phyloP scores from a whole-genome alignment of 2,329 filamentous ascomycete species.

The Venturia oleaginea region DNA sequence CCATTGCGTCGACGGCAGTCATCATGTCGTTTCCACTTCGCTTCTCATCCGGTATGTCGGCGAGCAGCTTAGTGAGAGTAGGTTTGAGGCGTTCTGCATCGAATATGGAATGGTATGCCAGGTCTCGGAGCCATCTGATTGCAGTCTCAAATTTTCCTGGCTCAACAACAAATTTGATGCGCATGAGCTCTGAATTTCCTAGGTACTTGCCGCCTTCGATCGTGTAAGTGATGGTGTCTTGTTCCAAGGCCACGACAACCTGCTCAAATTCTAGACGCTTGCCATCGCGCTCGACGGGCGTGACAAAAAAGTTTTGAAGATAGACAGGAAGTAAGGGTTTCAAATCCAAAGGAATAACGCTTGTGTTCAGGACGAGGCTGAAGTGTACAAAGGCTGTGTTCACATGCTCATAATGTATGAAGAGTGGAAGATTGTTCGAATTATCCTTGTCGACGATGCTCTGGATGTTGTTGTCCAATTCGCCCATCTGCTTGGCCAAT shows the following conservation, averaged over 20 bases:
- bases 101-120: conserved; percentile 85
- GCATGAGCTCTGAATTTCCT: conserved; percentile 72
- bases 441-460: conserved; percentile 62
- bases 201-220: conserved; percentile 62
- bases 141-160: conserved; percentile 75
- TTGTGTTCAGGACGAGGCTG: conserved; percentile 70
- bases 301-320: conserved; percentile 88
- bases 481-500: conserved; percentile 61
- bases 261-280: conserved; percentile 79
- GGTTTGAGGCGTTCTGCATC: conserved; percentile 58
- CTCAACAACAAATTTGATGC: conserved; percentile 78
- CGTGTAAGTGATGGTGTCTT: conserved; percentile 77
- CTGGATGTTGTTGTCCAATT: conserved; percentile 61
- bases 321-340: conserved; percentile 81
- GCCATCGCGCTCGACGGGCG: conserved; percentile 70
- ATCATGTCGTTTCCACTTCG: conserved; percentile 67
- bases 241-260: conserved; percentile 82
- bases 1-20: conserved; percentile 57
- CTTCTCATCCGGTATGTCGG: conserved; percentile 87
- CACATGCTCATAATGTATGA: conserved; percentile 95
- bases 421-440: conserved; percentile 55
- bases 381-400: conserved; percentile 88
- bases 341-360: conserved; percentile 65
- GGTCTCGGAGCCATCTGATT: conserved; percentile 73
- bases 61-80: conserved; percentile 69